Evolutionary conservation across 2,329 filamentous ascomycete genomes (phyloP).

Genomic region (Diaporthe vexans): DNA sequence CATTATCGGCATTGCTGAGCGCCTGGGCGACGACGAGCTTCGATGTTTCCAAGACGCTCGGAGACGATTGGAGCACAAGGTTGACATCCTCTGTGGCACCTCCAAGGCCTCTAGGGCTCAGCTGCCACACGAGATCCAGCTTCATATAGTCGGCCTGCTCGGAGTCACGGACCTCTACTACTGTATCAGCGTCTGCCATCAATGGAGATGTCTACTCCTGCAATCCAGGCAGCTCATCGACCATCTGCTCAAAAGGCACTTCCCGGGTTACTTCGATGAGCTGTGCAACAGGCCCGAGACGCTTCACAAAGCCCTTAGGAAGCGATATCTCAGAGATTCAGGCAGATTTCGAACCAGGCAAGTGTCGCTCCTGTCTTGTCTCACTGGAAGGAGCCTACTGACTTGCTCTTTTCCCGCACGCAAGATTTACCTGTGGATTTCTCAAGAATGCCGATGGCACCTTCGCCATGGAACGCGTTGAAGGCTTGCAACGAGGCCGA

Average conservation of each 20-base stretch:
- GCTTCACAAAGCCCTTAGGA: conserved; percentile 7
- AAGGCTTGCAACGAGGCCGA: conserved; percentile 19
- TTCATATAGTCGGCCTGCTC: conserved; percentile 22
- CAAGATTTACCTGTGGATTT: conserved; percentile 10
- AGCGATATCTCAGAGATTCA: background rate
- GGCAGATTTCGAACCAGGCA: conserved; percentile 28
- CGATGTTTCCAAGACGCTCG: background rate
- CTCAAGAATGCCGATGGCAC: background rate
- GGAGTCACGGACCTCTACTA: conserved; percentile 22
- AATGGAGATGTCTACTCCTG: conserved; percentile 23
- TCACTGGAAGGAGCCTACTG: background rate
- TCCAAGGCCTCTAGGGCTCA: background rate
- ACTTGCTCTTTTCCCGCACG: background rate
- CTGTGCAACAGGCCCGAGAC: too few relatives aligned
- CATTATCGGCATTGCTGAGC: conserved; percentile 5
- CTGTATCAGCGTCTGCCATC: conserved; percentile 25
- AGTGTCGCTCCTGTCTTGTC: background rate
- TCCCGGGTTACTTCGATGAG: background rate
- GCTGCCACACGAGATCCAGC: conserved; percentile 27
- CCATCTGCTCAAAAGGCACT: conserved; percentile 2
- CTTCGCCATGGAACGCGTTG: background rate
- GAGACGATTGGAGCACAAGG: background rate
- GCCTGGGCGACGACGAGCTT: conserved; percentile 18
- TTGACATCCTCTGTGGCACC: conserved; percentile 18
- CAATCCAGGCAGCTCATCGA: background rate